These are phyloP conservation scores for Orbilia ellipsospora DNA, from an alignment of 2,329 filamentous ascomycete species.

Conservation along the genomic window DNA sequence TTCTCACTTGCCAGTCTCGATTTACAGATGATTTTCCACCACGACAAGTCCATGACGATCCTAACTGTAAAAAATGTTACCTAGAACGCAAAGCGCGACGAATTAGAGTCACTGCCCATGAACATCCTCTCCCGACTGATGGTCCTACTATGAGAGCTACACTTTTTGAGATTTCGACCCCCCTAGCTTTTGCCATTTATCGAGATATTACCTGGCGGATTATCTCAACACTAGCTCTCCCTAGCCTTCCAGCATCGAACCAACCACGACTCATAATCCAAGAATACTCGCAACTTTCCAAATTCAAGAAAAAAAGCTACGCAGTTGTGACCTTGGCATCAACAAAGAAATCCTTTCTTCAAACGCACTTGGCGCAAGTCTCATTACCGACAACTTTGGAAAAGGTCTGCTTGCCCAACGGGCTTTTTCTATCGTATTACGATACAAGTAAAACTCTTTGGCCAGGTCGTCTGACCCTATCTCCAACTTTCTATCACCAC, in stretches of 20 bases:
- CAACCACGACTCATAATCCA: slow-evolving; percentile 60
- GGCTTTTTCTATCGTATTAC: slow-evolving; percentile 66
- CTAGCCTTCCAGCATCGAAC: slow-evolving; percentile 7
- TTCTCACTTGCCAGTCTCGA: slow-evolving; percentile 61
- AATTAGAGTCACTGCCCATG: slow-evolving; percentile 63
- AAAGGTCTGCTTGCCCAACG: slow-evolving; percentile 65
- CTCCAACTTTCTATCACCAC: slow-evolving; percentile 65
- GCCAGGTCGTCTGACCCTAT: slow-evolving; percentile 60
- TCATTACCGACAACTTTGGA: slow-evolving; percentile 63
- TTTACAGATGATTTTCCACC: slow-evolving; percentile 52
- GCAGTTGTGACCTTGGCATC: slow-evolving; percentile 64
- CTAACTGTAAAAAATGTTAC: slow-evolving; percentile 62
- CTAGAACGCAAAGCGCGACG: slow-evolving; percentile 59
- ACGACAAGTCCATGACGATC: slow-evolving; percentile 60
- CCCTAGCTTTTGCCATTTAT: slow-evolving; percentile 62
- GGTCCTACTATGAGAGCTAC: slow-evolving; percentile 60
- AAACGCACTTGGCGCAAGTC: slow-evolving; percentile 66
- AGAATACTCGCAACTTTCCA: slow-evolving; percentile 61
- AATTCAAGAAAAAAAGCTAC: slow-evolving; percentile 54
- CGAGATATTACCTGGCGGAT: slow-evolving; percentile 64
- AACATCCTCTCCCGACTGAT: slow-evolving; percentile 63
- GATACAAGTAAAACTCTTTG: slow-evolving; percentile 64
- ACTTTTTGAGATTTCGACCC: slow-evolving; percentile 64
- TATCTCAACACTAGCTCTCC: slow-evolving; percentile 55
- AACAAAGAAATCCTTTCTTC: slow-evolving; percentile 64